A percentile compares a stretch with the other conserved stretches of the same genome.
phyloP scores from a whole-genome alignment of 331 rosid species.

The Erythrophleum ivorense region DNA sequence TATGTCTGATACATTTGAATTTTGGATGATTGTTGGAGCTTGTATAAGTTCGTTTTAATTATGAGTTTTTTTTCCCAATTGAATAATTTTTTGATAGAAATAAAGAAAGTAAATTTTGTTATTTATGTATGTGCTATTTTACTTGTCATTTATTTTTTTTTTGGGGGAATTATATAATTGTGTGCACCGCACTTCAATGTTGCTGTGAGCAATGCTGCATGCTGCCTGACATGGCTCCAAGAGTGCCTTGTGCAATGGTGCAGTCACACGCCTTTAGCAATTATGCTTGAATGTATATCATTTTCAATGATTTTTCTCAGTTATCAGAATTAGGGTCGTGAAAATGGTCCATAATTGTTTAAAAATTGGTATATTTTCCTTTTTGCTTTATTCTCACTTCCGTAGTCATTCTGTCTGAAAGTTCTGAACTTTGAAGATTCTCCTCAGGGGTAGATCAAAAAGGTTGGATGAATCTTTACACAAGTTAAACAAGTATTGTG shows the following conservation, averaged over 20 bases:
- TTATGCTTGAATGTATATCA: background rate
- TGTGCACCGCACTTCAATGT: background rate
- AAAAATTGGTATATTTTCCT: conserved; percentile 14
- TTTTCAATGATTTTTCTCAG: conserved; percentile 8
- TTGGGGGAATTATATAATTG: background rate
- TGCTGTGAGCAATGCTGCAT: background rate
- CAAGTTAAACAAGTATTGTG: conserved; percentile 70
- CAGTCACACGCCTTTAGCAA: background rate
- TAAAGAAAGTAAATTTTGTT: background rate
- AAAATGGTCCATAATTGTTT: conserved; percentile 32
- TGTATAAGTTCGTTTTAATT: background rate
- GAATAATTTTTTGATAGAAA: background rate
- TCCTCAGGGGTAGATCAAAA: conserved; percentile 65
- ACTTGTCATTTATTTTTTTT: background rate
- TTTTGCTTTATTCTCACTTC: conserved; percentile 36
- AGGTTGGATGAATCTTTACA: conserved; percentile 69
- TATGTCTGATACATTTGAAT: background rate
- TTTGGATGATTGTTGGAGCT: background rate
- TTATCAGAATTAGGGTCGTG: conserved; percentile 21
- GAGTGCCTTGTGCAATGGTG: background rate
- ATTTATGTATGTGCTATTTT: background rate
- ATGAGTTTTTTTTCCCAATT: background rate
- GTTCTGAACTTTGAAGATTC: conserved; percentile 37
- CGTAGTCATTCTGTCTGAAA: conserved; percentile 43
- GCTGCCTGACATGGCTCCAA: background rate